Conservation (phyloP, 1,284 basidiomycete species). For the Lentinus polychrous region DNA sequence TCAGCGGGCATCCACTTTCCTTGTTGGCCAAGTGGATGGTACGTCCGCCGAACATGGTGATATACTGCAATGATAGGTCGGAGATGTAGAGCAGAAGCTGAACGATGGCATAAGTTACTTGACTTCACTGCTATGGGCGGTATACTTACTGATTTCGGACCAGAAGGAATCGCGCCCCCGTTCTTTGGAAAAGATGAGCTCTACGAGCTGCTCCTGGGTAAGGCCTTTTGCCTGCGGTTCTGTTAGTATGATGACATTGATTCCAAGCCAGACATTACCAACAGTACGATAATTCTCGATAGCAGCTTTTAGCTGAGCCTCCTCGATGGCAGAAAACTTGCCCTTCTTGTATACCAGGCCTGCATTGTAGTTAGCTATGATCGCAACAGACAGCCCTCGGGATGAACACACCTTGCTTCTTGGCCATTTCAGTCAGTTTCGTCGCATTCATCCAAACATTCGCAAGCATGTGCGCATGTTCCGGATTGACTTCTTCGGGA, state of each 20-base stretch:
- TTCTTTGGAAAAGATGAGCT: constrained; percentile 62
- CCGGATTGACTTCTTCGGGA: constrained; percentile 29
- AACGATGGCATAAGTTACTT: background rate
- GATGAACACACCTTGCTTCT: constrained; percentile 47
- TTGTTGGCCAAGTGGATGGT: constrained; percentile 59
- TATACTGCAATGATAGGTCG: constrained; percentile 78
- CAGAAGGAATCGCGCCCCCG: constrained; percentile 63
- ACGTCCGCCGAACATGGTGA: constrained; percentile 64
- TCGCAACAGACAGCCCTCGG: background rate
- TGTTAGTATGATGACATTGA: background rate
- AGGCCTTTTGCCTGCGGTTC: constrained; percentile 38
- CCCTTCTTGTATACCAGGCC: constrained; percentile 80
- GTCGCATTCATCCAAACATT: constrained; percentile 69
- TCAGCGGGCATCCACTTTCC: constrained; percentile 69
- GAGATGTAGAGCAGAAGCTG: constrained; percentile 62
- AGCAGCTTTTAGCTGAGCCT: constrained; percentile 53
- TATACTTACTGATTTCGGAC: constrained; percentile 63
- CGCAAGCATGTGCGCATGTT: constrained; percentile 47
- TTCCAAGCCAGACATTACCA: constrained; percentile 19
- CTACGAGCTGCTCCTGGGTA: constrained; percentile 44
- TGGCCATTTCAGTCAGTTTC: constrained; percentile 61
- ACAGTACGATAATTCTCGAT: constrained; percentile 60
- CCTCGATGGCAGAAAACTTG: constrained; percentile 74
- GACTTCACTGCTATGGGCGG: background rate
- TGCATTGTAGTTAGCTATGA: constrained; percentile 20